phyloP scores from a whole-genome alignment of 2,329 filamentous ascomycete genomes.

The Metarhizium guizhouense region DNA sequence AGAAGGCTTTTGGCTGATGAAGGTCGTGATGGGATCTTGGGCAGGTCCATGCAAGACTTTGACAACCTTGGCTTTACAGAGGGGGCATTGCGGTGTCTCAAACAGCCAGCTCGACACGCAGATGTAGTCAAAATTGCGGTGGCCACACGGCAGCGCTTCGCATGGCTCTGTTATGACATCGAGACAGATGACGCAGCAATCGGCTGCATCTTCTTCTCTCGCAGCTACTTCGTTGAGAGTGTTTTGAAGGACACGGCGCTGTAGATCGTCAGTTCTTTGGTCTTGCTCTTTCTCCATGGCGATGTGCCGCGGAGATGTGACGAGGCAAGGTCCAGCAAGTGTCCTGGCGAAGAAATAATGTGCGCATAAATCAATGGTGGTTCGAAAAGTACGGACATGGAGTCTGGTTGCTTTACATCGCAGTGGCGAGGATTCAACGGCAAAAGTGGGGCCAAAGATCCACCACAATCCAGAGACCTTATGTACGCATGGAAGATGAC shows the following conservation, averaged over 20 bases:
- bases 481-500: too few species aligned
- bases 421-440: not conserved
- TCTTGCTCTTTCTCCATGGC: constrained; percentile 1
- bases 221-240: constrained; percentile 34
- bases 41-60: constrained; percentile 58
- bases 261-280: constrained; percentile 23
- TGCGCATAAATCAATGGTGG: too few species aligned
- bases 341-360: not conserved
- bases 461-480: too few species aligned
- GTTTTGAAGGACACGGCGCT: constrained; percentile 32
- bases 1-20: constrained; percentile 38
- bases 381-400: too few species aligned
- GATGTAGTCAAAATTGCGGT: constrained; percentile 75
- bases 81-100: constrained; percentile 61
- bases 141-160: constrained; percentile 65
- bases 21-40: constrained; percentile 32
- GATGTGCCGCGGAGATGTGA: not conserved
- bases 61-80: constrained; percentile 56
- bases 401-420: too few species aligned
- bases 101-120: constrained; percentile 80
- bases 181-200: constrained; percentile 80
- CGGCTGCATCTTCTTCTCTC: constrained; percentile 13
- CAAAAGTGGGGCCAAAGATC: not conserved
- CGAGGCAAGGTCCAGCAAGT: not conserved
- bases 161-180: constrained; percentile 65